Percentiles rank a stretch among this genome's conserved stretches.
Evolutionary conservation across 768 basidiomycete genomes (phyloP).

Genomic region (Leccinum obscurum): DNA sequence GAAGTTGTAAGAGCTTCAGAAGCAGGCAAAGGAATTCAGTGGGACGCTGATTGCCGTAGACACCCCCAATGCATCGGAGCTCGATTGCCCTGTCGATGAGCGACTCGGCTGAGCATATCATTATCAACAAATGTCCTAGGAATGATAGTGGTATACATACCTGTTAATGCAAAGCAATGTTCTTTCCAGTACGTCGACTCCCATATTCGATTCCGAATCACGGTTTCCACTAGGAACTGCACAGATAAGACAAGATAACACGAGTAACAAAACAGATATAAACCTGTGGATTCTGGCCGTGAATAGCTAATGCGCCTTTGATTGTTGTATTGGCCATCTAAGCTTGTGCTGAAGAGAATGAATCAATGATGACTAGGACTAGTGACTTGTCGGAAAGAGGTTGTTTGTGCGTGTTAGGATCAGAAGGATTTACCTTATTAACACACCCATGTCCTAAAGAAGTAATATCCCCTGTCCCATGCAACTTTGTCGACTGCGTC

Average conservation of each 20-base stretch:
- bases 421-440: conserved; percentile 30
- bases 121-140: not conserved
- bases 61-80: conserved; percentile 82
- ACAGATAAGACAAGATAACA: conserved; percentile 20
- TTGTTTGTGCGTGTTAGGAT: conserved; percentile 28
- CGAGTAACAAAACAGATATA: not conserved
- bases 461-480: not conserved
- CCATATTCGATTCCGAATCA: conserved; percentile 95
- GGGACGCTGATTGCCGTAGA: conserved; percentile 92
- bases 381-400: not conserved
- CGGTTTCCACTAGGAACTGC: conserved; percentile 92
- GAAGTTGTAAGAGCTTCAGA: conserved; percentile 93
- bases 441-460: not conserved
- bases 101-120: conserved; percentile 66
- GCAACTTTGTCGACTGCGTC: too few relatives aligned
- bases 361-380: not conserved
- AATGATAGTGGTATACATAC: conserved; percentile 41
- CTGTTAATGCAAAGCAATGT: conserved; percentile 96
- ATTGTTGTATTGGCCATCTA: conserved; percentile 93
- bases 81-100: conserved; percentile 93
- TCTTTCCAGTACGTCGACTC: conserved; percentile 97
- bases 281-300: conserved; percentile 97
- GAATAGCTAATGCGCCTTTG: conserved; percentile 82
- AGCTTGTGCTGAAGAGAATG: not conserved
- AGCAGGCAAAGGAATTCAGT: conserved; percentile 93